Base-by-base conservation (phyloP, 2,329 filamentous ascomycete species). In the Parascedosporium putredinis region DNA sequence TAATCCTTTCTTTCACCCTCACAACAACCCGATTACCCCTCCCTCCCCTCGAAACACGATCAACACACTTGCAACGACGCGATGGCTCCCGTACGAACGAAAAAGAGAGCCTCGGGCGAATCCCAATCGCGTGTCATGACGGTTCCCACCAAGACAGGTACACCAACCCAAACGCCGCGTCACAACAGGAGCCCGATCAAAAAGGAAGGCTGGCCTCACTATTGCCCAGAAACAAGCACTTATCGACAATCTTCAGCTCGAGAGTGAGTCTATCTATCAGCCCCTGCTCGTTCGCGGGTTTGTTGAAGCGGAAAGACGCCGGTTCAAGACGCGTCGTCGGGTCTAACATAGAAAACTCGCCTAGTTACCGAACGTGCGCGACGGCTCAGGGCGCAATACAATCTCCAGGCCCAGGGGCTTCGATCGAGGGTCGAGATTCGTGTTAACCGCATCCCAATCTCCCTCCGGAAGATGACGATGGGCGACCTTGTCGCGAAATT, bases 371-470 rank as follows among this genome's bases (percentile, higher is more conserved):
- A 94, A 68, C 81, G 90, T 63, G 87, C 88, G 54, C 81, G 91
- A 58, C 89, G 91, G 65, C 74, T 97, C 53, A 81, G 90, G 59
- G 85, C 90, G 5, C 89, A 95, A 64, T 95, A 94, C 69, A 84
- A 85, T 52, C 76, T 94, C 8, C 90, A 95, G 66, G 86, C 89
- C 20, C 86, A 91, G 64, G 86, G 86, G 54, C 76, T 97, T 34
- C 80, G 86, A 53, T 83, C 88, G 53, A 84, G 91, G 53, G 84
- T 98, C 48, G 90, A 96, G 66, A 86, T 95, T 69, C 86, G 93
- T 67, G 78, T 97, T 64, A 95, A 96, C 63, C 83, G 93, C 49
- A 93, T 97, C 48, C 93, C 93, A 6, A 78, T 81, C 58, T 76
- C 83, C 14, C 69, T 95, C 55, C 83, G 91, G 52, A 86, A 84